These are phyloP conservation scores for Remersonia thermophila DNA, from an alignment of 2,329 filamentous ascomycete genomes.

Conservation along the genomic window DNA sequence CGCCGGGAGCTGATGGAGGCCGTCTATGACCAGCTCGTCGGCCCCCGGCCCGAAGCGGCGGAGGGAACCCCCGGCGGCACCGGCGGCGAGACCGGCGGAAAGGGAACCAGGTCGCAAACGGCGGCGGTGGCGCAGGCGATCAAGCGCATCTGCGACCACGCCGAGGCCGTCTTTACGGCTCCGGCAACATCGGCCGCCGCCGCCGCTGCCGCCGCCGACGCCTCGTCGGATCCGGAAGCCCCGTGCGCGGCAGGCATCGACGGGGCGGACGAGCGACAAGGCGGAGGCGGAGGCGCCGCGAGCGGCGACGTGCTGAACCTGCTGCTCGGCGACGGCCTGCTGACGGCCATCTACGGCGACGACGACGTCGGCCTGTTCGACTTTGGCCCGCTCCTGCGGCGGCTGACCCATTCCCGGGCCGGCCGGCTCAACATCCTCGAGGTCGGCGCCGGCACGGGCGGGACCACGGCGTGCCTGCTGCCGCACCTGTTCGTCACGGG, in stretches of 20 bases:
- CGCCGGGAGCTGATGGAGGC: background rate
- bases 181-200: no score
- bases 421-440: constrained; percentile 21
- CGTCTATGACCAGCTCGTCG: background rate
- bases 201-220: no score
- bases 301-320: constrained; percentile 4
- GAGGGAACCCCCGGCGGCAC: background rate
- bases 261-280: no score
- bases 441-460: constrained; percentile 15
- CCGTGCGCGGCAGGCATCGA: no score
- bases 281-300: background rate
- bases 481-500: constrained; percentile 22
- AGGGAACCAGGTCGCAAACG: no score
- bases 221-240: no score
- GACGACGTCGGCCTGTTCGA: background rate
- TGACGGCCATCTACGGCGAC: constrained; percentile 1
- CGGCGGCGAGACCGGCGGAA: no score
- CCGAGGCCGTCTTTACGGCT: background rate
- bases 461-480: constrained; percentile 23
- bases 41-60: background rate
- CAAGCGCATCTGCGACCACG: constrained; percentile 2
- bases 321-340: constrained; percentile 3
- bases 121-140: background rate
- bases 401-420: background rate
- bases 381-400: background rate